A percentile compares a stretch with the other conserved stretches of the same genome.
These are phyloP conservation scores for Carex pumila DNA, from an alignment of 176 grass and related monocot species.

Conservation along the genomic window DNA sequence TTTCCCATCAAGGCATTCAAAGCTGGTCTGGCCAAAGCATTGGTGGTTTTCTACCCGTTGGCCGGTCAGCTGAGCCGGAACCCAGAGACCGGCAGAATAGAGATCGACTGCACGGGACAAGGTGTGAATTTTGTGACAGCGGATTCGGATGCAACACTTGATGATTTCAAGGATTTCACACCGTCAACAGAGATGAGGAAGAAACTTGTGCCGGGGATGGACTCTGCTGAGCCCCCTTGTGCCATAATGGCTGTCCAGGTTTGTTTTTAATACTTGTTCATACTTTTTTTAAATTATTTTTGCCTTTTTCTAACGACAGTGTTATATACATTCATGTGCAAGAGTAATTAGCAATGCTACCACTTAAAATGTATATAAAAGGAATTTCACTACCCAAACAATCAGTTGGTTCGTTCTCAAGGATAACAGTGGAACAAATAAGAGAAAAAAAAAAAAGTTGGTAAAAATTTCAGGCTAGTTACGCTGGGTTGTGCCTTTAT, in stretches of 20 bases:
- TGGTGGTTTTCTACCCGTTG: conserved; percentile 58
- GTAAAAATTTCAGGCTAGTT: no score
- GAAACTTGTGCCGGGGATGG: conserved; percentile 1
- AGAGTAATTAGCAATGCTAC: background rate
- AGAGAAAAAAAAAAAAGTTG: no score
- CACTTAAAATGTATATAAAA: background rate
- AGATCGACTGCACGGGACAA: conserved; percentile 55
- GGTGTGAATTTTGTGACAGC: conserved; percentile 36
- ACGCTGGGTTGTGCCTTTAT: no score
- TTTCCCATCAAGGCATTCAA: conserved; percentile 25
- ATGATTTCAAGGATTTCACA: conserved; percentile 33
- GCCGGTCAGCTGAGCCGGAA: conserved; percentile 41
- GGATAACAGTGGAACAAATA: no score
- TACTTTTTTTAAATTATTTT: background rate
- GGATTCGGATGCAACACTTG: conserved; percentile 10
- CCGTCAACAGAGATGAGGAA: conserved; percentile 14
- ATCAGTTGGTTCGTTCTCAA: no score
- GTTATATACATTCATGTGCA: background rate
- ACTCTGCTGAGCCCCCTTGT: background rate
- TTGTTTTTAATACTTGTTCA: background rate
- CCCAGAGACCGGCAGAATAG: conserved; percentile 8
- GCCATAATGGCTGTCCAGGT: background rate
- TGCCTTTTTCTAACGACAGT: background rate
- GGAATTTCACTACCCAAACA: background rate
- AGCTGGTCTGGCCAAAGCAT: conserved; percentile 32